Evolutionary conservation across 306 rosid genomes (phyloP), one percentile per base, ranked within the genome.

Genomic region (Quercus variabilis): DNA sequence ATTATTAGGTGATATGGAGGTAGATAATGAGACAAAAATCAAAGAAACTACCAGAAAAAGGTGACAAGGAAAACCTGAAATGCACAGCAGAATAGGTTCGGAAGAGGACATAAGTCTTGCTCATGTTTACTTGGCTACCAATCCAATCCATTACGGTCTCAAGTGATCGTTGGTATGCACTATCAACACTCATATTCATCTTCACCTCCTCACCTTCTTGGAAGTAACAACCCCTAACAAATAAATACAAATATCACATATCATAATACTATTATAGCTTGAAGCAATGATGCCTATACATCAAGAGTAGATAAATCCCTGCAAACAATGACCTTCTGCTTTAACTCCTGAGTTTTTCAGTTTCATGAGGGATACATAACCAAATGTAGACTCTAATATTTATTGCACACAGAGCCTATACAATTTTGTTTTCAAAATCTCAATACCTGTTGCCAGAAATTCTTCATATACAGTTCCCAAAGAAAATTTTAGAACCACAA

Each of bases 81-180:
- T 94, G 98, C 71, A 92, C 94, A 10, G 98, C 92, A 56, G 98
- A 83, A 73, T 86, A 91, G 74, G 97, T 94, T 85, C 98, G 93
- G 86, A 90, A 92, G 69, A 90, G 69, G 74, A 92, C 96, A 52
- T 85, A 57, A 71, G 98, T 89, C 90, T 86, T 94, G 86, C 81
- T 92, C 76, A 17, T 80, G 89, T 90, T 78, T 77, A 94, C 93
- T 83, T 89, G 86, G 31, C 76, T 78, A 58, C 83, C 78, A 65
- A 94, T 77, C 97, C 97, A 92, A 56, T 88, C 77, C 46, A 86
- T 43, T 57, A 91, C 86, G 2, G 97, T 92, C 78, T 89, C 87
- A 1, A 94, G 60, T 3, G 98, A 92, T 86, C 57, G 86, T 79
- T 85, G 84, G 86, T 83, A 92, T 71, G 96, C 98, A 69, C 86